Evolutionary conservation across 116 monocot genomes (phyloP), one percentile per base, ranked within the genome.

Genomic region (Dioscorea cayenensis): DNA sequence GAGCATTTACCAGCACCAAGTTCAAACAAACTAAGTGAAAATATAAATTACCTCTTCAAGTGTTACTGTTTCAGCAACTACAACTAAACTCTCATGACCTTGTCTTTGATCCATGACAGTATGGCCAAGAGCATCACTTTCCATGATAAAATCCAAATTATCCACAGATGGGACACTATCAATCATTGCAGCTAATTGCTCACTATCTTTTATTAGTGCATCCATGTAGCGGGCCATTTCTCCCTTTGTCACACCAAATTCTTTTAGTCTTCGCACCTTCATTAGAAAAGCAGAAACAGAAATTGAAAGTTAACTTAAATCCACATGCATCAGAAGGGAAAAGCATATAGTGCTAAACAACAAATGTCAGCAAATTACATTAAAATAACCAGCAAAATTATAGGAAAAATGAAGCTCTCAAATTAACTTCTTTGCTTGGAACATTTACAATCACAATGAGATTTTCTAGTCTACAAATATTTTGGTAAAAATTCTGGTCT

Each of bases 181-280:
- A 74, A 91, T 91, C 99, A 99, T 99, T 66, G 91, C 89, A 77
- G 99, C 94, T 72, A 94, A 77, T 58, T 99, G 99, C 71, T 99
- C 99, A 76, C 99, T 99, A 71, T 99, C 99, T 79, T 99, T 99
- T 77, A 99, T 78, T 61, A 94, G 60, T 74, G 99, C 99, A 79
- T 87, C 91, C 94, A 94, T 86, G 79, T 99, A 99, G n/a, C 99
- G 91, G 77, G 89, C 87, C 72, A 99, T 64, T 80, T 99, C 99
- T 75, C 99, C 99, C 51, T 80, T 91, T 52, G 99, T 99, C 25
- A 99, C 94, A 76, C 99, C 99, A 85, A 94, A 99, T 66, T 99
- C 94, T 84, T 94, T 99, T 52, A 99, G 89, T 66, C 99, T 91
- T 37, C 94, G 81, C 7, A 99, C 99, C 99, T 99, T 23, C 67